Conservation (phyloP, 495 filamentous ascomycete genomes). For the Tuber umbilicatum region DNA sequence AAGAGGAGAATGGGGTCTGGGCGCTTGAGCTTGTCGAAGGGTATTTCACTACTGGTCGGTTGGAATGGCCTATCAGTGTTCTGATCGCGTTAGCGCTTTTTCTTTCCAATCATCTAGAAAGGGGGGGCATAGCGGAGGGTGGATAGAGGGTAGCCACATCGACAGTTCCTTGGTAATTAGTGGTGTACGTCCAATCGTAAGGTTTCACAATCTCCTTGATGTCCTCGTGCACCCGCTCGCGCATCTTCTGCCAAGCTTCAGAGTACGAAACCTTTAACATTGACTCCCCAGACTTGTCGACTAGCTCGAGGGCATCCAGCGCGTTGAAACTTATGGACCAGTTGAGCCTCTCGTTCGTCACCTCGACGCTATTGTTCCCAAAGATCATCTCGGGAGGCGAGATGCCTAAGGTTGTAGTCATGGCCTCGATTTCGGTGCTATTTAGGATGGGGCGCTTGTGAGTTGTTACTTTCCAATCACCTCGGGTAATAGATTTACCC, state of each 20-base stretch:
- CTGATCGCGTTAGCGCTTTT: neutral
- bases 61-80: neutral
- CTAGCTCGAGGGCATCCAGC: constrained; percentile 74
- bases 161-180: constrained; percentile 69
- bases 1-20: constrained; percentile 92
- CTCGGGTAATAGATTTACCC: constrained; percentile 30
- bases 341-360: constrained; percentile 60
- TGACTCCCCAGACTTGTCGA: constrained; percentile 82
- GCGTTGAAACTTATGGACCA: constrained; percentile 79
- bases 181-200: constrained; percentile 96
- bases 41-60: constrained; percentile 56
- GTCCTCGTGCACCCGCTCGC: constrained; percentile 76
- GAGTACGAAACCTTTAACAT: constrained; percentile 95
- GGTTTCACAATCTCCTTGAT: constrained; percentile 91
- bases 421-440: constrained; percentile 77
- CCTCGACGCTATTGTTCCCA: constrained; percentile 75
- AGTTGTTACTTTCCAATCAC: constrained; percentile 48
- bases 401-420: constrained; percentile 71
- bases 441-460: constrained; percentile 83
- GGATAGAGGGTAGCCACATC: neutral
- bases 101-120: neutral
- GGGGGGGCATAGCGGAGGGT: constrained; percentile 21
- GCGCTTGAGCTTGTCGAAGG: constrained; percentile 71
- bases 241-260: constrained; percentile 60
- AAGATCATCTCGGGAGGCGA: constrained; percentile 98